Conservation (phyloP, 2,329 filamentous ascomycete species). For the Aspergillus sergii region DNA sequence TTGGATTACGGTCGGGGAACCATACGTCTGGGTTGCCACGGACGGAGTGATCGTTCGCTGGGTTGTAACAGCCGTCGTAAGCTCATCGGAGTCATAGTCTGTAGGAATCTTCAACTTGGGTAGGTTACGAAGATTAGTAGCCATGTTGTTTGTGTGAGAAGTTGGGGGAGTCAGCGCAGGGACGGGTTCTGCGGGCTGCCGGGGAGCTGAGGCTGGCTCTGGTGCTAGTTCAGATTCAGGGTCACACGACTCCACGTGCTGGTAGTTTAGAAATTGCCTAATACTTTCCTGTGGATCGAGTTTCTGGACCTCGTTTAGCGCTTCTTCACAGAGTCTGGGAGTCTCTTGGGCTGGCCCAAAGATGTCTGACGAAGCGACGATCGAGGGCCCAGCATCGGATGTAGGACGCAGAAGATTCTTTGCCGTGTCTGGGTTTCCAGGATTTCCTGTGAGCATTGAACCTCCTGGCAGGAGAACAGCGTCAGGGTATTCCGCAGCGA, state of each 20-base stretch:
- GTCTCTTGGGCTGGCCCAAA: conserved; percentile 70
- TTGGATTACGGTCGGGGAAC: conserved; percentile 19
- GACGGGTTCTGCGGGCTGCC: conserved; percentile 64
- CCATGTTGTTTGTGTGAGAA: conserved; percentile 45
- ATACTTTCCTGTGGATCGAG: conserved; percentile 89
- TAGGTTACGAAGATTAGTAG: conserved; percentile 53
- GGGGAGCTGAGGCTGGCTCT: conserved; percentile 10
- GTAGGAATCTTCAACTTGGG: conserved; percentile 59
- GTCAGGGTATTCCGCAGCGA: conserved; percentile 75
- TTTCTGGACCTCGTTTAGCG: conserved; percentile 68
- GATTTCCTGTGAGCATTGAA: conserved; percentile 67
- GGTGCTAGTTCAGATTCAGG: conserved; percentile 34
- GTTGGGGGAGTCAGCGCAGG: conserved; percentile 27
- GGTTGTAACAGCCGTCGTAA: conserved; percentile 26
- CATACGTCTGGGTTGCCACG: conserved; percentile 8
- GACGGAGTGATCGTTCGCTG: conserved; percentile 18
- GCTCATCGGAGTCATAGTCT: conserved; percentile 73
- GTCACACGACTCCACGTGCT: conserved; percentile 46
- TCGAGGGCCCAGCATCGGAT: conserved; percentile 75
- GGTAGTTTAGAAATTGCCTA: conserved; percentile 82
- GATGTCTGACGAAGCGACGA: conserved; percentile 87
- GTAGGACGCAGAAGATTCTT: conserved; percentile 55
- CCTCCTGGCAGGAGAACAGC: conserved; percentile 59
- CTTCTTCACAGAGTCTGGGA: conserved; percentile 64
- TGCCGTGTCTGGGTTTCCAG: conserved; percentile 71